Evolutionary conservation across 768 basidiomycete species (phyloP), one percentile per base, ranked within the genome.

Genomic region (Amanita molliuscula): DNA sequence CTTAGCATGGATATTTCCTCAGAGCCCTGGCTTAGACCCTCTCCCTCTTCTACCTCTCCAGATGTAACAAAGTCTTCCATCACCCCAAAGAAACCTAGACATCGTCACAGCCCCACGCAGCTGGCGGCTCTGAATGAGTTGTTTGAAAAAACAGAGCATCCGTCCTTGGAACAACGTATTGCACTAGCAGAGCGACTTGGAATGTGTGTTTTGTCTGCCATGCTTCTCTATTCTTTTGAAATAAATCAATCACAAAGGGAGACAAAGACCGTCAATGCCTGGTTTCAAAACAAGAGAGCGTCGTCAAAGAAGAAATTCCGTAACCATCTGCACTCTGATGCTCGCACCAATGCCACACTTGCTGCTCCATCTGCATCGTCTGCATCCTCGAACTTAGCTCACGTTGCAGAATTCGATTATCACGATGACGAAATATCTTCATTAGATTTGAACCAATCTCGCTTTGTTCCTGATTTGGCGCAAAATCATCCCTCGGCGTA

Each of bases 281-380:
- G 84, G 82, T 89, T 88, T 66, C 86, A 88, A 68, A 88, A 88
- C 62, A 88, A 88, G 71, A 75, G 87, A 48, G 86, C 87, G 5
- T 87, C 85, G 10, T 79, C 78, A 57, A 88, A 87, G 75, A 88
- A 88, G 66, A 75, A 69, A 63, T 75, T 73, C 62, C 71, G 62
- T 54, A 47, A 56, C 35, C 58, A 61, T 54, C 58, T 61, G 43
- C 58, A 56, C 48, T 44, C n/a, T 9, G 71, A 66, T 48, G 20
- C 45, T n/a, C 54, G 53, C 20, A 33, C 55, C 28, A 54, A 50
- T 41, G 47, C 52, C 26, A 47, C 33, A 31, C 4, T 28, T 7
- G 46, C 29, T 48, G 55, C 56, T 25, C 59, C 66, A 47, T 59
- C 65, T 49, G 60, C 70, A 42, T 64, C 65, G 20, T 61, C 68